Conservation (phyloP, 306 rosid species). For the Mimosa bimucronata region DNA sequence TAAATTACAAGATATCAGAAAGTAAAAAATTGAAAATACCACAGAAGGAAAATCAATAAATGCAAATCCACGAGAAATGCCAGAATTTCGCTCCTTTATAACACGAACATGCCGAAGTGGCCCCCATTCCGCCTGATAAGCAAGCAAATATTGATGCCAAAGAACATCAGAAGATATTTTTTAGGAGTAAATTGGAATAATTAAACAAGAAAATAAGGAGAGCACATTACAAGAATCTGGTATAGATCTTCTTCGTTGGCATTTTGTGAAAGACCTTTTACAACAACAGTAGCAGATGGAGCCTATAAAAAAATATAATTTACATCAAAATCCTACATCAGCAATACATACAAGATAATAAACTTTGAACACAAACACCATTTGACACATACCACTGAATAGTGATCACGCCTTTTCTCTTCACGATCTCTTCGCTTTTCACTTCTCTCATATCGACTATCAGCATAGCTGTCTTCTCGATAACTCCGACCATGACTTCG, state of each 20-base stretch:
- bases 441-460: constrained; percentile 68
- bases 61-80: constrained; percentile 96
- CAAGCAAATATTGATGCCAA: constrained; percentile 31
- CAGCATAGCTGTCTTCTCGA: constrained; percentile 82
- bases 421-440: constrained; percentile 85
- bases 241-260: constrained; percentile 95
- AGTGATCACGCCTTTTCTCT: constrained; percentile 73
- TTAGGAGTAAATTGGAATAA: constrained; percentile 22
- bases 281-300: constrained; percentile 97
- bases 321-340: constrained; percentile 30
- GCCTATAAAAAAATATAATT: constrained; percentile 60
- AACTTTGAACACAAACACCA: constrained; percentile 16
- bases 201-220: constrained; percentile 38
- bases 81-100: constrained; percentile 94
- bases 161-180: constrained; percentile 9
- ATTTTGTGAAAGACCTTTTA: constrained; percentile 95
- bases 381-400: constrained; percentile 67
- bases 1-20: constrained; percentile 24
- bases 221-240: constrained; percentile 81
- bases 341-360: constrained; percentile 23
- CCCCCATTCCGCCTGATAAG: constrained; percentile 92
- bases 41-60: constrained; percentile 97
- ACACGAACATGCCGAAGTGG: constrained; percentile 98
- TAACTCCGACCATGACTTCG: constrained; percentile 81
- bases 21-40: constrained; percentile 54